Evolutionary conservation across 352 stramenopile genomes (phyloP), one percentile per base, ranked within the genome.

Genomic region (Lagenidium sp.): DNA sequence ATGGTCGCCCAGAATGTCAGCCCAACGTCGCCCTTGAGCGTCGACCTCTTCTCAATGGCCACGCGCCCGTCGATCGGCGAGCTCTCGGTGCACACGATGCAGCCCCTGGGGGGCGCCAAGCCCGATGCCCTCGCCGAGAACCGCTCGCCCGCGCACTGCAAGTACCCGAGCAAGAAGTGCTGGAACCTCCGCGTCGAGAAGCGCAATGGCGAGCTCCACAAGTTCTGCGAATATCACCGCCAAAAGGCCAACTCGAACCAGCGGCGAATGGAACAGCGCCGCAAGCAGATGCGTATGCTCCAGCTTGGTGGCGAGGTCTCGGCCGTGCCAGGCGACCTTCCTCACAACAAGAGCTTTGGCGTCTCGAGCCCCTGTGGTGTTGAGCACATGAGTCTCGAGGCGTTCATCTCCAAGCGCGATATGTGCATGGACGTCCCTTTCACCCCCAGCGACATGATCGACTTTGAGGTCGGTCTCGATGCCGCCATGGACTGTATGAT

Each of bases 231-330:
- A 52, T 90, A 85, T 56, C 78, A 90, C 52, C 78, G 78, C 24
- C 70, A 87, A 45, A 87, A 88, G 53, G 75, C 74, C 53, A 90
- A 87, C 61, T 84, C 73, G 28, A 86, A 87, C 62, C 78, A 90
- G 60, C 78, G 76, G 24, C 73, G 71, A 45, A 85, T 89, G 76
- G 76, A 89, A 63, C 72, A 85, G 57, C 73, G 76, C 32, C 70
- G 73, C 47, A 88, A 88, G 52, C 69, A 78, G 23, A 65, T 69
- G 42, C 65, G 62, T 44, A 44, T 39, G 37, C 31, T 42, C 8
- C 46, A 51, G 25, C 42, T 45, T 20, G 31, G 42, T 19, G 29
- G 21, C 26, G 53, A 50, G 18, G 20, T 15, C 6, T 12, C 7
- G 8, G 38, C 20, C 8, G 8, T 32, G 8, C 28, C 8, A 32